Conservation (phyloP, 352 stramenopile species). For the Phytophthora fragariae region DNA sequence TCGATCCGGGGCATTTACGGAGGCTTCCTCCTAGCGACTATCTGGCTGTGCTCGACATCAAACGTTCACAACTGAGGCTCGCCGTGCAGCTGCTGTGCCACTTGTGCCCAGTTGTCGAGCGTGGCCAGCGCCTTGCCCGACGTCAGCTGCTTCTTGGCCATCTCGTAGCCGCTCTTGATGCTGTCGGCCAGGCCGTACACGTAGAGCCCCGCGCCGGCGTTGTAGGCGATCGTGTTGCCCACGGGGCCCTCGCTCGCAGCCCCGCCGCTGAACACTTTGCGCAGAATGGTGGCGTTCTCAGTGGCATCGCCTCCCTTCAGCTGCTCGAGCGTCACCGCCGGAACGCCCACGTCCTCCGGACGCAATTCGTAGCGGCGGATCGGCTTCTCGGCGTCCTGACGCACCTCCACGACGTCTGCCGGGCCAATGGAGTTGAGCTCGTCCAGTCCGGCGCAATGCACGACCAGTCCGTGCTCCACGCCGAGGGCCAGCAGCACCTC, state of each 20-base stretch:
- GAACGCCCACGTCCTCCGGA: conserved; percentile 89
- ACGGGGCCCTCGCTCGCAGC: conserved; percentile 93
- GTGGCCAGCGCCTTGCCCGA: conserved; percentile 71
- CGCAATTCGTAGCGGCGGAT: conserved; percentile 56
- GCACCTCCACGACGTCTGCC: conserved; percentile 86
- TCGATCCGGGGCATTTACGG: conserved; percentile 15
- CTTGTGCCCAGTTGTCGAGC: conserved; percentile 70
- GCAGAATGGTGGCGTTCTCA: conserved; percentile 96
- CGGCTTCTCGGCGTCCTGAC: conserved; percentile 44
- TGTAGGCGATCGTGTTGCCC: conserved; percentile 98
- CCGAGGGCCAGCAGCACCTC: conserved; percentile 89
- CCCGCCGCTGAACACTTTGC: conserved; percentile 84
- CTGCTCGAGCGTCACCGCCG: conserved; percentile 92
- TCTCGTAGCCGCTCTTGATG: conserved; percentile 89
- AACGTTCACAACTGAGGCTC: conserved; percentile 35
- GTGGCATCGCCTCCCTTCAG: conserved; percentile 95
- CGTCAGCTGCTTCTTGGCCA: conserved; percentile 77
- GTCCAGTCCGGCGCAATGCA: conserved; percentile 98
- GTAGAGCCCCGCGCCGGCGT: conserved; percentile 97
- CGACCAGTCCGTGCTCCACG: conserved; percentile 98
- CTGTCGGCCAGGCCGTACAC: conserved; percentile 95
- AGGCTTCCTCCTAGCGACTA: conserved; percentile 26
- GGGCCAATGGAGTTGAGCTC: conserved; percentile 97
- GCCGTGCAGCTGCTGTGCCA: conserved; percentile 60
- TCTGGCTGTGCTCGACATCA: conserved; percentile 26